Evolutionary conservation across 768 basidiomycete genomes (phyloP), one percentile per base, ranked within the genome.

Genomic region (Lactarius sanguifluus): DNA sequence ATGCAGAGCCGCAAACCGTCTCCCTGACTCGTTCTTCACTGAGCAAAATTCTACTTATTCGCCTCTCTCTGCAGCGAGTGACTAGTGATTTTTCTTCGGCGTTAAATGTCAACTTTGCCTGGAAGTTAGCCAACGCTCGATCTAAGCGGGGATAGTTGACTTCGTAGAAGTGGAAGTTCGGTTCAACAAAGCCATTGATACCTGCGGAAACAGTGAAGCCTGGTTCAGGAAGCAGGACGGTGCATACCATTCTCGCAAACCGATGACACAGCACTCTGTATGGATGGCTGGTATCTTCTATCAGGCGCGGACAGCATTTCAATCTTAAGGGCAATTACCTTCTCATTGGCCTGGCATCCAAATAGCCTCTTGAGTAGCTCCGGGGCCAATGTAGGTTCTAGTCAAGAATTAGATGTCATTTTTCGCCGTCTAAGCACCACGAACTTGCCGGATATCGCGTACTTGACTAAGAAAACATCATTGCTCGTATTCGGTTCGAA

Each of bases 281-380:
- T 88, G 0, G 90, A 92, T 8, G 90, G 88, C 83, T 90, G 69
- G 30, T 71, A 40, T 47, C 23, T 16, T 47, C 38, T 57, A 25
- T 61, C 52, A 45, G 60, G 23, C 23, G 12, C 16, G 18, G 2
- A 13, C 2, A 0, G 1, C 5, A 15, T 63, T 40, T 18, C 2
- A 3, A 47, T 59, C 57, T 30, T 34, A 30, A 38, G 43, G 25
- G 23, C 30, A 43, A 64, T 23, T 47, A 87, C 90, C 82, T 94
- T 94, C 77, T 94, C 92, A 71, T 95, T 91, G 64, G 89, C 85
- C 73, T 93, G 91, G 67, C 90, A 92, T 2, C 74, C 79, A 66
- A 96, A 87, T 0, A 95, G 74, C 20, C 79, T 81, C 71, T 82
- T 77, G 4, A 91, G 72, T 28, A 92, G 79, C n/a, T 81, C 79